Evolutionary conservation across 2,329 filamentous ascomycete species (phyloP).

Genomic region (Didymella pomorum): DNA sequence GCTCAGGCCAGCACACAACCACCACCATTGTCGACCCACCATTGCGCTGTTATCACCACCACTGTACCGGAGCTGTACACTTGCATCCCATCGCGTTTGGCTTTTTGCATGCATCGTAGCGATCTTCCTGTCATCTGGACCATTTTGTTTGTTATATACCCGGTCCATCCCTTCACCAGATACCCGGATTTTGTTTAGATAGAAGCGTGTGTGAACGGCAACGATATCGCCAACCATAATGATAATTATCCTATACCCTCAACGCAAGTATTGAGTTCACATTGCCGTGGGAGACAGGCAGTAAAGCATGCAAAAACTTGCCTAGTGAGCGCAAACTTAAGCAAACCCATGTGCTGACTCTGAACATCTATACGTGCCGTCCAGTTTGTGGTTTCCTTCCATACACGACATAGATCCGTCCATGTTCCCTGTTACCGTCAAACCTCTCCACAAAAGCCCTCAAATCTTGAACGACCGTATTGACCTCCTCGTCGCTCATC

Average conservation of each 20-base stretch:
- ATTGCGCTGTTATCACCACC: neutral
- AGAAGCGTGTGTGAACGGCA: constrained; percentile 3
- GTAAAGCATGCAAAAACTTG: neutral
- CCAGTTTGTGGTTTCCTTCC: neutral
- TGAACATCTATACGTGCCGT: too few relatives aligned
- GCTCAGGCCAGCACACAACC: neutral
- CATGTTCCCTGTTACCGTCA: constrained; percentile 2
- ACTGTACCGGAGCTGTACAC: neutral
- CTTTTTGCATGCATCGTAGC: neutral
- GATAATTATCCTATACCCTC: neutral
- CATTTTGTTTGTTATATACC: constrained; percentile 20
- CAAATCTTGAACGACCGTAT: neutral
- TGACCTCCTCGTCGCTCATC: neutral
- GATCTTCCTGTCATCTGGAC: constrained; percentile 3
- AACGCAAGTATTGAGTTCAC: neutral
- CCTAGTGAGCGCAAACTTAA: too few relatives aligned
- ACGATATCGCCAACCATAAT: neutral
- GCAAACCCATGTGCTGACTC: too few relatives aligned
- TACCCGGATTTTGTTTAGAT: constrained; percentile 10
- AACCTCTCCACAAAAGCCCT: neutral
- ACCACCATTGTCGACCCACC: neutral
- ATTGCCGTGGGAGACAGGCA: too few relatives aligned
- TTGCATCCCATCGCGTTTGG: neutral
- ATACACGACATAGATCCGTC: neutral
- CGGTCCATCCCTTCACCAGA: constrained; percentile 13